Base-by-base conservation (phyloP, 495 filamentous ascomycete species). In the Cercophora sp. region DNA sequence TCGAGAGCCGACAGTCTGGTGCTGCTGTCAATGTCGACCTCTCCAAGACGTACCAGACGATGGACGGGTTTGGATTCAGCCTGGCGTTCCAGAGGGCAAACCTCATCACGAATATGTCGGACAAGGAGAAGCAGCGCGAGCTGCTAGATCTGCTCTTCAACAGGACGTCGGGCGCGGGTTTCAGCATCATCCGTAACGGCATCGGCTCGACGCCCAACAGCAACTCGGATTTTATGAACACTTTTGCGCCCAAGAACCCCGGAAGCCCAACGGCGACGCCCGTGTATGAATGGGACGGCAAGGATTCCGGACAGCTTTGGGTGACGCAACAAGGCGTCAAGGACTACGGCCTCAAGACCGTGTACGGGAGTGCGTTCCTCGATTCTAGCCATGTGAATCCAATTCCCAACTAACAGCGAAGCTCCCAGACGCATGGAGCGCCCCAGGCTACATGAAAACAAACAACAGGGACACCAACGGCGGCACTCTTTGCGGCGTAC, bases 371-470 rank as follows among this genome's bases (percentile, higher is more conserved):
- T n/a, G n/a, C n/a, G n/a, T n/a, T n/a, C n/a, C n/a, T n/a, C n/a
- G n/a, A n/a, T n/a, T n/a, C n/a, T n/a, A n/a, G n/a, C n/a, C n/a
- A n/a, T n/a, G n/a, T n/a, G n/a, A n/a, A n/a, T n/a, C n/a, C n/a
- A n/a, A n/a, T n/a, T n/a, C n/a, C n/a, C n/a, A n/a, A n/a, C n/a
- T n/a, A n/a, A n/a, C n/a, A n/a, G n/a, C n/a, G n/a, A n/a, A n/a
- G n/a, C n/a, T n/a, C n/a, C n/a, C n/a, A n/a, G n/a, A 84, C 63
- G 79, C 79, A 0, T 82, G 79, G 79, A 73, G 66, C 25, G 79
- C 78, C 0, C 77, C 77, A 0, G 77, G 72, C 0, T 83, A 72
- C 65, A 81, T 83, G 79, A 83, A 82, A 61, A 80, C 75, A 4
- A 78, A 75, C 55, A 60, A 64, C 11, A 58, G 64, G 18, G 63